These are phyloP conservation scores for Dryas octopetala DNA, from an alignment of 306 rosid genomes.

Conservation along the genomic window DNA sequence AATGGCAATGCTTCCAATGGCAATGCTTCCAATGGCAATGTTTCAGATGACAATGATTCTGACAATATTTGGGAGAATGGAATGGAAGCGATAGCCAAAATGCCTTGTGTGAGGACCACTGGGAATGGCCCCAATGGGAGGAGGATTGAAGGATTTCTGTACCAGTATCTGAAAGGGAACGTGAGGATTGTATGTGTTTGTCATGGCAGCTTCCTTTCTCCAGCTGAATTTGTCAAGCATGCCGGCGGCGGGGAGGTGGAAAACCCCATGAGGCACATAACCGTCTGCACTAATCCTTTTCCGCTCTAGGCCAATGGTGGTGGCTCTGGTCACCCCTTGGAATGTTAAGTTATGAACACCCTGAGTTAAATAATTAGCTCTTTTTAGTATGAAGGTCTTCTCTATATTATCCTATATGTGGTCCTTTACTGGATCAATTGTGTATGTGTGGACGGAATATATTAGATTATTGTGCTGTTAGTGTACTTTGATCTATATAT, in stretches of 20 bases:
- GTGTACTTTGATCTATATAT: not conserved
- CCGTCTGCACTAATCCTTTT: conserved; percentile 30
- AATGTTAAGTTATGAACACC: conserved; percentile 4
- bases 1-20: conserved; percentile 5
- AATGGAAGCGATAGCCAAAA: conserved; percentile 29
- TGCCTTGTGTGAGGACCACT: conserved; percentile 52
- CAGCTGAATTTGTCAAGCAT: conserved; percentile 63
- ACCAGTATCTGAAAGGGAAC: conserved; percentile 42
- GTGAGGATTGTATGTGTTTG: conserved; percentile 63
- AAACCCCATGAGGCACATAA: conserved; percentile 67
- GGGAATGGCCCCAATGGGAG: conserved; percentile 47
- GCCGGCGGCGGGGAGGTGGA: conserved; percentile 54
- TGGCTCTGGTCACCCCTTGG: conserved; percentile 13
- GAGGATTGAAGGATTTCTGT: conserved; percentile 55
- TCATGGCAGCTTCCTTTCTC: conserved; percentile 67
- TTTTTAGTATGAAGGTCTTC: not conserved
- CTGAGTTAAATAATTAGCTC: not conserved
- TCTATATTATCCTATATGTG: not conserved
- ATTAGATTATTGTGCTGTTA: not conserved
- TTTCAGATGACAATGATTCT: too few species aligned
- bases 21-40: not conserved
- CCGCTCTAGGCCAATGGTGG: conserved; percentile 11
- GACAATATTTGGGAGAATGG: conserved; percentile 14
- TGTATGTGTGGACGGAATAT: not conserved
- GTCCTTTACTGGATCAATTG: not conserved